Evolutionary conservation across 352 stramenopile genomes (phyloP), one percentile per base, ranked within the genome.

Genomic region (Pythium vanterpoolii): DNA sequence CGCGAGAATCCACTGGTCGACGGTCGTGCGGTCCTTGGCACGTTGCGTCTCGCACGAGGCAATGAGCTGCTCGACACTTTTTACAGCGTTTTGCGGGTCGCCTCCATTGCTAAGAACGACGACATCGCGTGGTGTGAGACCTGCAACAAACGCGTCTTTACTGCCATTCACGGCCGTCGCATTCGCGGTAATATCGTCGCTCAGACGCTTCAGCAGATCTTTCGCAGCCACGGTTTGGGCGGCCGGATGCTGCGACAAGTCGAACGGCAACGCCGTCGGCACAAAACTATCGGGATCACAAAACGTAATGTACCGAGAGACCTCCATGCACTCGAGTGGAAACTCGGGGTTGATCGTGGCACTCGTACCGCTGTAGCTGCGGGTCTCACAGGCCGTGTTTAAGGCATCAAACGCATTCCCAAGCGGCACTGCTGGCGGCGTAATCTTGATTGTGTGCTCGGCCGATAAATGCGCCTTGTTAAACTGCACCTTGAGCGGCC

Each of bases 181-280:
- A 45, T 95, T 90, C 9, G 84, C 86, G n/a, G 82, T 75, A 44
- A 98, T 94, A 62, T 99, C 96, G 34, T 97, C 88, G 5, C 66
- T 68, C 4, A 99, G 84, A 23, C 96, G 79, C 56, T 95, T 87
- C 21, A 98, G 85, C 36, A 98, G 87, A 62, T 97, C 93, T 68
- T 97, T 93, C 7, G 95, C 97, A 48, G 96, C 97, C 42, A 96
- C 90, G 19, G 93, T 98, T 64, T 97, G 88, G 16, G 87, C 92
- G 39, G 68, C 90, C 50, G 79, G 92, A 33, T 98, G 95, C 13
- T 76, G 66, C 0, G 79, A 90, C 27, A 99, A 66, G 53, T 98
- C 86, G 65, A 99, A 99, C 31, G 96, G 96, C 11, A 99, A 69
- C 13, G 61, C 67, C 14, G 64, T 21, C 3, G 59, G 50, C 6